Evolutionary conservation across 495 filamentous ascomycete species (phyloP), one percentile per base, ranked within the genome.

Genomic region (Lophium mytilinum): DNA sequence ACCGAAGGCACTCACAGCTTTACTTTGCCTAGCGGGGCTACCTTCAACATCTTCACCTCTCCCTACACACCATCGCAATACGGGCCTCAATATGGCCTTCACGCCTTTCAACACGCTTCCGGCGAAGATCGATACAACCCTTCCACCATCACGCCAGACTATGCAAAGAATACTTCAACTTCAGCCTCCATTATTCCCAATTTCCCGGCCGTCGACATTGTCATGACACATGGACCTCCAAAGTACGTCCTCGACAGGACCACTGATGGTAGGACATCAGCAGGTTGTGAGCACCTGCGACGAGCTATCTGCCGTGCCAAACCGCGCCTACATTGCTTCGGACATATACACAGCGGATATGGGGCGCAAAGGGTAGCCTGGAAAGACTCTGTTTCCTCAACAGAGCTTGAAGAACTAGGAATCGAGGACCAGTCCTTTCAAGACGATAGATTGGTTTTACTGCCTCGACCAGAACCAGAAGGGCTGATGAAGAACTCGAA

Each of bases 241-340:
- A 24, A 55, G 24, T 56, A 60, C 52, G 36, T 64, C 35, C 56
- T 58, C 9, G 60, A 62, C 15, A 3, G 14, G 0, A 55, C 50
- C 1, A 10, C n/a, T 9, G 52, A 59, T 21, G 56, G 52, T 1
- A 15, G 51, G 4, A 30, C 24, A 6, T 46, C 15, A 18, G 55
- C 56, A 3, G 60, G 60, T 11, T 63, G 60, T 37, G 48, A 55
- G 18, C 56, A 63, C 19, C 52, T 66, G 14, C 42, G 48, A 12
- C 12, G 50, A 24, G 81, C 81, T 0, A 72, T 75, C 6, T 50
- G 55, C 40, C 62, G 76, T 24, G 73, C 71, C 10, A 71, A 66
- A 45, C 81, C 81, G 1, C 68, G 69, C 21, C 35, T 84, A 36
- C 80, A 83, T 69, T 76, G 79, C 19, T 84, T 83, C 60, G 81